Evolutionary conservation across 345 rosid species (phyloP), one percentile per base, ranked within the genome.

Genomic region (Clausena lansium): DNA sequence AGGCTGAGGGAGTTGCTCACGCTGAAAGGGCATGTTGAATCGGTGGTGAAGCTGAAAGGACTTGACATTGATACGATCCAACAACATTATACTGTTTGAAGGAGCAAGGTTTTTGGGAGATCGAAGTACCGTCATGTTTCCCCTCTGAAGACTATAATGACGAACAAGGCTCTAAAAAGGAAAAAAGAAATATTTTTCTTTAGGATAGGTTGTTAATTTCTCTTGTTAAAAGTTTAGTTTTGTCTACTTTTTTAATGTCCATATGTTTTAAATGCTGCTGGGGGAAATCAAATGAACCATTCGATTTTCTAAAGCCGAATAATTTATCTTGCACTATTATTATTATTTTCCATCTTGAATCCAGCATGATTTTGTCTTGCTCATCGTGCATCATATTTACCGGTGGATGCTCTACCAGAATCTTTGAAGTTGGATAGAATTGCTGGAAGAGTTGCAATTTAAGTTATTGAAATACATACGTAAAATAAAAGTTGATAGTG

Each of bases 41-140:
- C 97, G 0, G 97, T 90, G 71, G 97, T 87, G 81, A 94, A 89
- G 90, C 91, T 94, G 69, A 90, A 91, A 77, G 97, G 98, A 55
- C 89, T 94, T 3, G 98, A 94, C 80, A 91, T 94, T 61, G 94
- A 94, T 62, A 80, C 92, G 15, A 91, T 91, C 76, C 94, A 91
- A 76, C 96, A 92, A 83, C 96, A 92, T 77, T 92, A 92, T 81
- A 94, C 97, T 2, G 90, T 90, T 70, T 85, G 62, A 85, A 65
- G 47, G 33, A 4, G 9, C 28, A 27, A 9, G 7, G 9, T 36
- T 47, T 52, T 28, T 2, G 19, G 2, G 33, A 68, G 54, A 22
- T 8, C 28, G 52, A 62, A 45, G 20, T 33, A 32, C 0, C 57
- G 1, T 52, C 57, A 60, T 38, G 32, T 45, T 67, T 59, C 22